Conservation (phyloP, 352 stramenopile species). For the Achlya hypogyna region DNA sequence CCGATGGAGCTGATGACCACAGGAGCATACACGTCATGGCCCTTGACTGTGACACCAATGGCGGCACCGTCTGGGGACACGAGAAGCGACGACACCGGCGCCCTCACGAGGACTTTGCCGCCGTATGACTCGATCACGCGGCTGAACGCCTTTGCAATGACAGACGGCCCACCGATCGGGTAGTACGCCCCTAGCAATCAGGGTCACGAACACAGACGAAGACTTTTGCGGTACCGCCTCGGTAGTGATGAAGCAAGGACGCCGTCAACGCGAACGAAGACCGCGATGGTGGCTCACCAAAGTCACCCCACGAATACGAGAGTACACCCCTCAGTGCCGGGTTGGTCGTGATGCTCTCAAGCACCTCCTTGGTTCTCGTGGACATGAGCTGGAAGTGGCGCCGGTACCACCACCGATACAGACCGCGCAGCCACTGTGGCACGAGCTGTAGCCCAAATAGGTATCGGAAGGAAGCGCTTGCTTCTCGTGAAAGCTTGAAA, state of each 20-base stretch:
- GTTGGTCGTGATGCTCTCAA: constrained; percentile 29
- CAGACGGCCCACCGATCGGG: constrained; percentile 26
- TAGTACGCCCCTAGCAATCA: constrained; percentile 27
- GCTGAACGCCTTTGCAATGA: constrained; percentile 27
- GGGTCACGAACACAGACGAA: background rate
- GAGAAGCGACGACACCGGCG: constrained; percentile 29
- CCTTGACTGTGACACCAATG: constrained; percentile 18
- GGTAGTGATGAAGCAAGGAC: constrained; percentile 28
- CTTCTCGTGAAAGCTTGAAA: background rate
- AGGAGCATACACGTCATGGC: constrained; percentile 1
- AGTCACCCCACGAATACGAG: constrained; percentile 29
- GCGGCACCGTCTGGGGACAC: constrained; percentile 21
- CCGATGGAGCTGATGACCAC: constrained; percentile 18
- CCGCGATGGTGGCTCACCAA: constrained; percentile 24
- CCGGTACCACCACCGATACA: constrained; percentile 19
- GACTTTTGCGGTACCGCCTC: constrained; percentile 1
- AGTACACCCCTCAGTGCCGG: constrained; percentile 25
- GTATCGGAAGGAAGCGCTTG: background rate
- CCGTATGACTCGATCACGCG: constrained; percentile 27
- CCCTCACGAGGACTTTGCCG: constrained; percentile 32
- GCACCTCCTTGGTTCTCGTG: constrained; percentile 27
- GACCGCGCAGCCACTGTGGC: constrained; percentile 21
- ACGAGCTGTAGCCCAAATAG: constrained; percentile 22
- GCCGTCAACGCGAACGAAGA: constrained; percentile 29
- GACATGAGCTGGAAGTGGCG: constrained; percentile 23